Evolutionary conservation across 2,329 filamentous ascomycete genomes (phyloP).

Genomic region (Whalleya microplaca): DNA sequence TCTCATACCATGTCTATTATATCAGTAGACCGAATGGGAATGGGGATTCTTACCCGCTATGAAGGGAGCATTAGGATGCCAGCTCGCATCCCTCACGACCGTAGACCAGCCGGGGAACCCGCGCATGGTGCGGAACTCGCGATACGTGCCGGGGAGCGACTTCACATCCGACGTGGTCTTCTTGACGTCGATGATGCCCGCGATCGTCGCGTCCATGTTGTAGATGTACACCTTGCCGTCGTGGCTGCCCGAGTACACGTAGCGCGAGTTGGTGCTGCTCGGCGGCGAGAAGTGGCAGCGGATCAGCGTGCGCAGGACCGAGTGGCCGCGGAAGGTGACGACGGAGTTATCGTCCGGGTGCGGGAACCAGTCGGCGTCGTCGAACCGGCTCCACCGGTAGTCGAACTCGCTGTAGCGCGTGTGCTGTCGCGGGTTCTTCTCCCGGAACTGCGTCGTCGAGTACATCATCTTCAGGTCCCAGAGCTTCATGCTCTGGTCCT

Average conservation of each 20-base stretch:
- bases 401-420: slow-evolving; percentile 67
- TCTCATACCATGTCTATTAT: not conserved
- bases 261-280: slow-evolving; percentile 82
- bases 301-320: slow-evolving; percentile 86
- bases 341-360: slow-evolving; percentile 88
- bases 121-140: slow-evolving; percentile 58
- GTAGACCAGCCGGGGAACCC: slow-evolving; percentile 68
- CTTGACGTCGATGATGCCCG: slow-evolving; percentile 77
- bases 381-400: slow-evolving; percentile 71
- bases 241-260: slow-evolving; percentile 89
- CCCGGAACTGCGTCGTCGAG: slow-evolving; percentile 65
- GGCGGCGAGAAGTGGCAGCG: slow-evolving; percentile 94
- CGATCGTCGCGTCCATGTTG: slow-evolving; percentile 88
- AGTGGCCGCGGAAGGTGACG: slow-evolving; percentile 91
- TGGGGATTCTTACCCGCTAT: slow-evolving; percentile 60
- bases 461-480: slow-evolving; percentile 95
- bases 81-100: slow-evolving; percentile 84
- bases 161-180: slow-evolving; percentile 68
- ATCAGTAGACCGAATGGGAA: slow-evolving; percentile 16
- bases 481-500: slow-evolving; percentile 96
- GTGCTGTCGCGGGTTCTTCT: slow-evolving; percentile 58
- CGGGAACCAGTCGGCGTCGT: slow-evolving; percentile 67
- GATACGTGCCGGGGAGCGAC: slow-evolving; percentile 56
- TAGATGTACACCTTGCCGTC: slow-evolving; percentile 91
- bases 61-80: slow-evolving; percentile 85